A percentile compares a stretch with the other conserved stretches of the same genome.
Conservation (phyloP, 148 eudicot species). For the Vaccinium corymbosum region DNA sequence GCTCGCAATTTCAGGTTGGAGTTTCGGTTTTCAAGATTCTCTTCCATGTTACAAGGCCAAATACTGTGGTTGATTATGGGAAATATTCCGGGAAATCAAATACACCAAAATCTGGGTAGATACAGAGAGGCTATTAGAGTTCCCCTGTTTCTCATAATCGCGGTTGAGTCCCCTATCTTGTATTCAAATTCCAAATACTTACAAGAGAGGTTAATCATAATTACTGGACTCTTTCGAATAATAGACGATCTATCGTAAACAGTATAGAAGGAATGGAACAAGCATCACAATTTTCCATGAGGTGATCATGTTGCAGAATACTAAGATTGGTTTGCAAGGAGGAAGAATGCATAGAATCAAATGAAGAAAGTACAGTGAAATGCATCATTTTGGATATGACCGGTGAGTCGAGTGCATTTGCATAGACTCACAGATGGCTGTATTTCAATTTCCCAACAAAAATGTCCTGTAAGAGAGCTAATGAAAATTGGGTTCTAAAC, state of each 20-base stretch:
- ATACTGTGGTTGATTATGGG: conserved; percentile 51
- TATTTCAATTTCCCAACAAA: background rate
- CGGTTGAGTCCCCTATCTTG: conserved; percentile 78
- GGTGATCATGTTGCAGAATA: conserved; percentile 40
- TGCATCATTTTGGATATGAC: conserved; percentile 84
- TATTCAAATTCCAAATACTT: conserved; percentile 79
- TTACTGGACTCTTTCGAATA: background rate
- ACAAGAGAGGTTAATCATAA: conserved; percentile 68
- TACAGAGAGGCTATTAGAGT: conserved; percentile 67
- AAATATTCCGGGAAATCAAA: conserved; percentile 74
- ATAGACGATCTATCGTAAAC: background rate
- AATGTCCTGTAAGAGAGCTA: background rate
- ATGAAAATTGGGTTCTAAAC: background rate
- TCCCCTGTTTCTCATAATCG: conserved; percentile 71
- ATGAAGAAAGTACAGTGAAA: conserved; percentile 44
- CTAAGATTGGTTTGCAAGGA: conserved; percentile 86
- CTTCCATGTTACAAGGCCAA: conserved; percentile 84
- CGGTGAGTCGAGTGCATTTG: conserved; percentile 33
- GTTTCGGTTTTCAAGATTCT: conserved; percentile 84
- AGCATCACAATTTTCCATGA: background rate
- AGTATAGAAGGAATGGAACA: too few relatives aligned
- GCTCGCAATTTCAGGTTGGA: conserved; percentile 52
- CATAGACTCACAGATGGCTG: background rate
- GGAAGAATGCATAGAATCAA: conserved; percentile 56
- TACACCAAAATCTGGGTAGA: conserved; percentile 60